Evolutionary conservation across 2,329 filamentous ascomycete species (phyloP).

Genomic region (Ophiocordyceps polyrhachis-furcata): DNA sequence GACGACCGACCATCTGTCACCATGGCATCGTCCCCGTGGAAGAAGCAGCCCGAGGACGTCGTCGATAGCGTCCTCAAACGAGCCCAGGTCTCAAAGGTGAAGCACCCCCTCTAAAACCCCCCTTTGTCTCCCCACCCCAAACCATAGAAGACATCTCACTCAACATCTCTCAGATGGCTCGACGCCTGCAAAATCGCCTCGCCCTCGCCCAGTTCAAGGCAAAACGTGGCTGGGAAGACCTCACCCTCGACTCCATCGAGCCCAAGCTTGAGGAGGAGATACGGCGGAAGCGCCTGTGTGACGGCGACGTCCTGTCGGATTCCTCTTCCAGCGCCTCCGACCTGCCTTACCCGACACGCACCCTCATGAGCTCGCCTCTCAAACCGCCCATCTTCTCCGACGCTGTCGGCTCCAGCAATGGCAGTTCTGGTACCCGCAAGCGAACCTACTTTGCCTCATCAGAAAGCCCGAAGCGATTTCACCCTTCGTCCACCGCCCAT

Average conservation of each 20-base stretch:
- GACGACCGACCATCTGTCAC: background rate
- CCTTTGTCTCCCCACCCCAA: background rate
- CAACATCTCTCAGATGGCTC: conserved; percentile 52
- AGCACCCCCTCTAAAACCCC: conserved; percentile 32
- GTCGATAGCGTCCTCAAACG: conserved; percentile 52
- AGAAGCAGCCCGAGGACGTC: conserved; percentile 44
- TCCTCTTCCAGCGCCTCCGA: conserved; percentile 74
- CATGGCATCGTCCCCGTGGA: conserved; percentile 40
- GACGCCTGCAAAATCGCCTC: conserved; percentile 80
- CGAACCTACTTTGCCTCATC: conserved; percentile 42
- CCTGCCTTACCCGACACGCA: conserved; percentile 46
- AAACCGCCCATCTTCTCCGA: conserved; percentile 74
- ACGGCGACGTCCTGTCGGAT: conserved; percentile 65
- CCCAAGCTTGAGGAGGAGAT: conserved; percentile 66
- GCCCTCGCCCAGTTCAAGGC: conserved; percentile 95
- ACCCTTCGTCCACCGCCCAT: conserved; percentile 39
- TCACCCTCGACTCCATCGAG: conserved; percentile 72
- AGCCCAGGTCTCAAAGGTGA: conserved; percentile 59
- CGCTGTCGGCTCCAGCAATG: conserved; percentile 51
- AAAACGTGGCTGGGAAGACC: conserved; percentile 84
- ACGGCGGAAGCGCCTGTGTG: conserved; percentile 48
- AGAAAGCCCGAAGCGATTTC: conserved; percentile 47
- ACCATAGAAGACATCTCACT: background rate
- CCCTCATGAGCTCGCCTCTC: conserved; percentile 69
- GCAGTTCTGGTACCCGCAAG: conserved; percentile 46